phyloP scores from a whole-genome alignment of 2,329 filamentous ascomycete genomes.

The Fonsecaea multimorphosa region DNA sequence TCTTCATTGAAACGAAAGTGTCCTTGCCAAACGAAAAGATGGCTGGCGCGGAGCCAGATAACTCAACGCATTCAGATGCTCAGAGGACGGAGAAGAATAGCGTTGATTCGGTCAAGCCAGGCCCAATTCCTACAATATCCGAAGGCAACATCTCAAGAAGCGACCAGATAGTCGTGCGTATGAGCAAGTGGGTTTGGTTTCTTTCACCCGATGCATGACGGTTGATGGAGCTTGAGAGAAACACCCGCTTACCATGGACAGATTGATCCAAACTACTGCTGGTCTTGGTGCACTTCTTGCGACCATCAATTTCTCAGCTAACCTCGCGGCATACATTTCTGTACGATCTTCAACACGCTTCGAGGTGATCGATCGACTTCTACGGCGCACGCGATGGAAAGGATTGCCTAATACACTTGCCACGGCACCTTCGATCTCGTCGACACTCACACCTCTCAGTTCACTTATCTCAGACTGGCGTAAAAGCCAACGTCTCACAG shows the following conservation, averaged over 20 bases:
- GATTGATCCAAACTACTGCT: conserved; percentile 68
- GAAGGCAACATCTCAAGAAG: not conserved
- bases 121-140: not conserved
- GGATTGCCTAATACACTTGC: conserved; percentile 48
- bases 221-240: not conserved
- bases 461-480: conserved; percentile 59
- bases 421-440: conserved; percentile 53
- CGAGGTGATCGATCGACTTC: not conserved
- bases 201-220: not conserved
- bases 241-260: conserved; percentile 38
- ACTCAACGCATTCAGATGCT: not conserved
- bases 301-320: conserved; percentile 70
- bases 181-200: conserved; percentile 10
- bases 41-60: not conserved
- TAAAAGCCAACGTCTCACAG: conserved; percentile 63
- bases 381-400: not conserved
- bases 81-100: not conserved
- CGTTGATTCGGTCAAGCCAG: not conserved
- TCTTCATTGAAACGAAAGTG: not conserved
- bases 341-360: conserved; percentile 50
- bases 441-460: conserved; percentile 53
- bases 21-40: not conserved
- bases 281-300: conserved; percentile 74
- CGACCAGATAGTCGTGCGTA: conserved; percentile 12
- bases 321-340: conserved; percentile 64